Base-by-base conservation (phyloP, 164 flowering plant genomes). In the Magnolia sinica region DNA sequence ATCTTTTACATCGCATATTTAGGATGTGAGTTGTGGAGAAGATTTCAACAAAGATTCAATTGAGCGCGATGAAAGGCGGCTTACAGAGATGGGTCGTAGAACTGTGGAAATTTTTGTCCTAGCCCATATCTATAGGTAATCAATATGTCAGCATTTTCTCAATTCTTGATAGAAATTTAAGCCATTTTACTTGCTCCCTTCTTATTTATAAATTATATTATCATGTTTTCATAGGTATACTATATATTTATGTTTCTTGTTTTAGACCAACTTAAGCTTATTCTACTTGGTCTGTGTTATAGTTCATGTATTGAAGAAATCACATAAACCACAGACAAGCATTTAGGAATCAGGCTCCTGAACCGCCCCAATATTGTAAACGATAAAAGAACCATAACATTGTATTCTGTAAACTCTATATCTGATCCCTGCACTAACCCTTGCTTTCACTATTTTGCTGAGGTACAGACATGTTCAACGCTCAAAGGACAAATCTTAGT, bases 11-110 rank as follows among this genome's bases (percentile, higher is more conserved):
- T 71, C 5, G n/a, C 29, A 63, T 68, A 58, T 70, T 51, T 79
- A 95, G 98, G 98, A 95, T 81, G 98, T 91, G 27, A 84, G 74
- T 76, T 85, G 92, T 81, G 98, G 99, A 70, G 99, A 96, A 76
- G 98, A 96, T 77, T 83, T 86, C 76, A 88, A 86, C 87, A 94
- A 91, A 85, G 98, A 94, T 82, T 90, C 95, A 58, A 87, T 93
- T 84, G 98, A 96, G 81, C 94, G 97, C 58, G 99, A 94, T 87
- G 99, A 96, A 80, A 90, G 97, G 85, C 91, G 95, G 74, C 94
- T 96, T 49, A 94, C 99, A 22, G 99, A 94, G 81, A 79, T 96
- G 81, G 98, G 98, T 61, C 95, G 98, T 58, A 88, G 98, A 81
- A 94, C 98, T 70, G 89, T 94, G 74, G 99, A 96, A 77, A 94